phyloP scores from a whole-genome alignment of 352 stramenopile genomes.

The Halophytophthora polymorphica region DNA sequence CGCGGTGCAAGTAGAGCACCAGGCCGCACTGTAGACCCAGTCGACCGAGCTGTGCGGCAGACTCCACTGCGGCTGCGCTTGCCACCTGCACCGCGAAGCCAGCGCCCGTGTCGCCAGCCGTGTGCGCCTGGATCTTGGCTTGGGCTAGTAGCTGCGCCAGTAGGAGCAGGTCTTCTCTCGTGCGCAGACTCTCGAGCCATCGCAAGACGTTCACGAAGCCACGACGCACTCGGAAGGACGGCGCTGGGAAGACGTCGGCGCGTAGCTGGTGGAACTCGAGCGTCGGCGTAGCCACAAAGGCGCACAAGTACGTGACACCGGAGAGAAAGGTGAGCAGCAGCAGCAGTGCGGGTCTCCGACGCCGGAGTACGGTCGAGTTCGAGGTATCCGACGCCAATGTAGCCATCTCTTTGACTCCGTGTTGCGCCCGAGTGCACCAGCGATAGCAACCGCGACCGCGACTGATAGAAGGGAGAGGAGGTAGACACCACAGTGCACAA shows the following conservation, averaged over 20 bases:
- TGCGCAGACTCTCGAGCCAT: conserved; percentile 54
- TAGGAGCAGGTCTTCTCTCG: conserved; percentile 31
- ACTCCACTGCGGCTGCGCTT: conserved; percentile 23
- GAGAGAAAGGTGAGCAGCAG: conserved; percentile 29
- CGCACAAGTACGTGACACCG: conserved; percentile 26
- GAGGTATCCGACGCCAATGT: too few relatives aligned
- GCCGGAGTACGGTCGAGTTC: too few relatives aligned
- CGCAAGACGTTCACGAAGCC: conserved; percentile 51
- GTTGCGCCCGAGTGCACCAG: too few relatives aligned
- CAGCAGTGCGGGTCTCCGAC: background rate
- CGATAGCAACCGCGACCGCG: too few relatives aligned
- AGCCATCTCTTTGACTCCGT: too few relatives aligned
- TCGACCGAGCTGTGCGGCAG: conserved; percentile 33
- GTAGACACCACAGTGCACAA: too few relatives aligned
- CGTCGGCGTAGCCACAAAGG: conserved; percentile 21
- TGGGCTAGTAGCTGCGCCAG: conserved; percentile 24
- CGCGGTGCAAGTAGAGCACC: conserved; percentile 40
- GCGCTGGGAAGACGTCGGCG: conserved; percentile 16
- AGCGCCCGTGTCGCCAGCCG: background rate
- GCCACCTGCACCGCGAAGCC: conserved; percentile 16
- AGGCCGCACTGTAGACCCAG: conserved; percentile 46
- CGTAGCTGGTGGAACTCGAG: conserved; percentile 39
- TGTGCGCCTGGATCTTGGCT: conserved; percentile 6
- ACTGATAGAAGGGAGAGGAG: too few relatives aligned
- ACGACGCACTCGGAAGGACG: conserved; percentile 28